These are phyloP conservation scores for Chloris gayana DNA, from an alignment of 176 grass and related monocot genomes.

Conservation along the genomic window DNA sequence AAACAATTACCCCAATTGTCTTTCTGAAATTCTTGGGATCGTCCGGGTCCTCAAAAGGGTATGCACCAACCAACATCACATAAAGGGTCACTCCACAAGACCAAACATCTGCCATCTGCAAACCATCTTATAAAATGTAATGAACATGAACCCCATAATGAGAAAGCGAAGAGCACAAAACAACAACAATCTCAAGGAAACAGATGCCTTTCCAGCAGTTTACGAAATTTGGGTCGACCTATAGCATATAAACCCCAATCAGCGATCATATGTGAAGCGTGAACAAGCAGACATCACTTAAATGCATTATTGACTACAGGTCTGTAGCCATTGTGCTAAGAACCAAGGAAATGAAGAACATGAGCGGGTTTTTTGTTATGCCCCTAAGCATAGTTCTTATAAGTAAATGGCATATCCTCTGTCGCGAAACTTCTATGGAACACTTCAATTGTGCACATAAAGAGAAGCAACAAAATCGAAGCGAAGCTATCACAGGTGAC, in stretches of 20 bases:
- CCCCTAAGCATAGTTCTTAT: slow-evolving; percentile 18
- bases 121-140: slow-evolving; percentile 3
- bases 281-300: background rate
- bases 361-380: background rate
- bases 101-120: slow-evolving; percentile 82
- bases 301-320: slow-evolving; percentile 6
- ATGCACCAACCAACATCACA: slow-evolving; percentile 79
- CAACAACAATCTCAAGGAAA: slow-evolving; percentile 35
- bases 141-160: background rate
- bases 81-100: slow-evolving; percentile 83
- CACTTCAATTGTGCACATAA: background rate
- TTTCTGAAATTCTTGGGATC: slow-evolving; percentile 83
- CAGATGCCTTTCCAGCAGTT: background rate
- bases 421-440: slow-evolving; percentile 20
- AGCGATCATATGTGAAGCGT: background rate
- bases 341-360: background rate
- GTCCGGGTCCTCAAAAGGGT: slow-evolving; percentile 77
- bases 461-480: background rate
- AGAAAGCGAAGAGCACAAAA: background rate
- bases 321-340: background rate
- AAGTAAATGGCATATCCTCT: slow-evolving; percentile 3
- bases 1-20: slow-evolving; percentile 60
- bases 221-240: background rate
- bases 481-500: slow-evolving; percentile 1
- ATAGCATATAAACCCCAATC: background rate